Percentiles rank a stretch among this genome's conserved stretches.
Conservation (phyloP, 495 filamentous ascomycete species). For the Thozetella sp. region DNA sequence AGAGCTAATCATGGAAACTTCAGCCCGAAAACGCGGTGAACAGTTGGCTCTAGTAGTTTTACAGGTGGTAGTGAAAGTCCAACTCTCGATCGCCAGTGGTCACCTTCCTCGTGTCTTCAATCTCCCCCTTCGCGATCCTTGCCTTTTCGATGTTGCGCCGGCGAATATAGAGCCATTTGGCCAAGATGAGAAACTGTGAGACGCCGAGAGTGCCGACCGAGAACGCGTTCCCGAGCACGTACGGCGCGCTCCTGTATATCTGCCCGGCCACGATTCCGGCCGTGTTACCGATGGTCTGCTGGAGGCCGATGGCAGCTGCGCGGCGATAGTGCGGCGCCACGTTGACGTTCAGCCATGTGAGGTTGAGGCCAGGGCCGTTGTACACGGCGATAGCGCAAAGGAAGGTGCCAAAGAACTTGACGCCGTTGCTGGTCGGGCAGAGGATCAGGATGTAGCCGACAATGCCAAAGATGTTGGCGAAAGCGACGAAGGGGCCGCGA, state of each 20-base stretch:
- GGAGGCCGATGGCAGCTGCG: constrained; percentile 55
- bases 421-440: constrained; percentile 22
- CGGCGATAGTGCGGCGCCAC: constrained; percentile 59
- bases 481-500: constrained; percentile 36
- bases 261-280: constrained; percentile 57
- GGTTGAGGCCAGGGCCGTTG: constrained; percentile 49
- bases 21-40: too few relatives aligned
- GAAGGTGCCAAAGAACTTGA: constrained; percentile 60
- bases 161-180: constrained; percentile 41
- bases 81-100: constrained; percentile 46
- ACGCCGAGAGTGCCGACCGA: constrained; percentile 45
- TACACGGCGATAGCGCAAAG: constrained; percentile 54
- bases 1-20: too few relatives aligned
- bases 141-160: constrained; percentile 42
- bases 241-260: constrained; percentile 52
- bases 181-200: constrained; percentile 33
- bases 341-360: constrained; percentile 61
- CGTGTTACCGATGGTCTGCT: constrained; percentile 57
- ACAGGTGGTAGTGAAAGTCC: constrained; percentile 54
- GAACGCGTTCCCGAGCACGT: constrained; percentile 50
- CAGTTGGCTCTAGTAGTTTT: too few relatives aligned
- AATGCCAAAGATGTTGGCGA: constrained; percentile 46
- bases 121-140: constrained; percentile 37
- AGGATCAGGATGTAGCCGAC: constrained; percentile 55
- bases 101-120: constrained; percentile 41